phyloP scores from a whole-genome alignment of 257 asterid species.

The Datura wrightii region DNA sequence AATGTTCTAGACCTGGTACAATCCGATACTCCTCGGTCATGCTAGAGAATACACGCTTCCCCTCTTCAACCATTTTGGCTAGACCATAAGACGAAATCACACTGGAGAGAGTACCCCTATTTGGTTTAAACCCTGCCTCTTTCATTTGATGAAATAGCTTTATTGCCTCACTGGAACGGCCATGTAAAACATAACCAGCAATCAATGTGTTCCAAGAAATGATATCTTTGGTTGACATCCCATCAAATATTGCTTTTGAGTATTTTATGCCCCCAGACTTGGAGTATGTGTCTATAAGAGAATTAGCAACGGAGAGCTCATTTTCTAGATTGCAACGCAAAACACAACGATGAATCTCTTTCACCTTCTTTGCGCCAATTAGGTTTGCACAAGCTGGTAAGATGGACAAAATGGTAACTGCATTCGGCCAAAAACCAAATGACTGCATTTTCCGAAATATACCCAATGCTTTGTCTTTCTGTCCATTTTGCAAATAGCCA shows the following conservation, averaged over 20 bases:
- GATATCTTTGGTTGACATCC: slow-evolving; percentile 60
- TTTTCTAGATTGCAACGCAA: slow-evolving; percentile 56
- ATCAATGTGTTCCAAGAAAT: slow-evolving; percentile 85
- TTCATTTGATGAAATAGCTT: slow-evolving; percentile 70
- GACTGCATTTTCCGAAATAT: slow-evolving; percentile 74
- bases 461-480: slow-evolving; percentile 63
- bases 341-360: slow-evolving; percentile 75
- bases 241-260: slow-evolving; percentile 58
- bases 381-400: slow-evolving; percentile 76
- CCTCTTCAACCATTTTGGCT: slow-evolving; percentile 68
- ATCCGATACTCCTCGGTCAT: slow-evolving; percentile 60
- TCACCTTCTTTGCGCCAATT: slow-evolving; percentile 66
- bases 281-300: slow-evolving; percentile 68
- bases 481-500: slow-evolving; percentile 65
- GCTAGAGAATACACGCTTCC: slow-evolving; percentile 47
- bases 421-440: slow-evolving; percentile 61
- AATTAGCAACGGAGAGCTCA: slow-evolving; percentile 68
- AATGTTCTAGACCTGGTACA: slow-evolving; percentile 67
- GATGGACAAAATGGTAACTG: slow-evolving; percentile 73
- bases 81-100: slow-evolving; percentile 69
- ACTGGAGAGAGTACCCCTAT: slow-evolving; percentile 72
- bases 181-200: slow-evolving; percentile 66
- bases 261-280: slow-evolving; percentile 65
- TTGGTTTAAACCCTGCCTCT: slow-evolving; percentile 52
- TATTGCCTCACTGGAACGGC: slow-evolving; percentile 52